Conservation (phyloP, 148 eudicot species). For the Bassia scoparia region DNA sequence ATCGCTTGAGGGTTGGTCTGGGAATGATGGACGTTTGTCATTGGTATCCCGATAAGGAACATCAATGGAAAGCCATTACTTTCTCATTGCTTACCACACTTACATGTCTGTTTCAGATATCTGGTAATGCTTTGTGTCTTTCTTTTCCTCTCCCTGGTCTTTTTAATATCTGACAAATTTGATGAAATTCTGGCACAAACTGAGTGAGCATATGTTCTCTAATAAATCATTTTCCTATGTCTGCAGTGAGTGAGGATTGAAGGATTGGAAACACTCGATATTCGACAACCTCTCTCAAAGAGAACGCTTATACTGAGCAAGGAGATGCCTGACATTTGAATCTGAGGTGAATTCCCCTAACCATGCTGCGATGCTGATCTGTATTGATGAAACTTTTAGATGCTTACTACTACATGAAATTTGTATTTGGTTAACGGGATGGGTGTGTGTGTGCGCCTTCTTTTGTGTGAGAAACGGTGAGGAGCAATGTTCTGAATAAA, state of each 20-base stretch:
- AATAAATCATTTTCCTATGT: not conserved
- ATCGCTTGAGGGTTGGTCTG: constrained; percentile 69
- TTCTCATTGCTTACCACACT: constrained; percentile 80
- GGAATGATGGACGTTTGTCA: constrained; percentile 49
- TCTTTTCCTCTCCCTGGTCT: not conserved
- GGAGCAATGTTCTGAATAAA: too few species aligned
- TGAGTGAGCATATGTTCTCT: not conserved
- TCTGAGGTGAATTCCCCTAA: constrained; percentile 44
- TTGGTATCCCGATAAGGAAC: constrained; percentile 74
- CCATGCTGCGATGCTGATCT: not conserved
- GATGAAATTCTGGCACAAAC: not conserved
- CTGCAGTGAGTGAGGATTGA: constrained; percentile 82
- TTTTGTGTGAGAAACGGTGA: not conserved
- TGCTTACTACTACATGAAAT: too few species aligned
- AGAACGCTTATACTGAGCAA: constrained; percentile 72
- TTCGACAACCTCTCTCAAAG: constrained; percentile 55
- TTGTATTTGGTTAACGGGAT: too few species aligned
- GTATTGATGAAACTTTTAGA: too few species aligned
- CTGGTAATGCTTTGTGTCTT: constrained; percentile 37
- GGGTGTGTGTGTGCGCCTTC: too few species aligned
- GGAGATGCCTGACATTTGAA: constrained; percentile 91
- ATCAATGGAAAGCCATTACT: constrained; percentile 71
- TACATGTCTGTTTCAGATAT: constrained; percentile 75
- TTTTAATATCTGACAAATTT: not conserved
- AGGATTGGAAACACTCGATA: constrained; percentile 77